Evolutionary conservation across 768 basidiomycete species (phyloP), one percentile per base, ranked within the genome.

Genomic region (Lentinula lateritia): DNA sequence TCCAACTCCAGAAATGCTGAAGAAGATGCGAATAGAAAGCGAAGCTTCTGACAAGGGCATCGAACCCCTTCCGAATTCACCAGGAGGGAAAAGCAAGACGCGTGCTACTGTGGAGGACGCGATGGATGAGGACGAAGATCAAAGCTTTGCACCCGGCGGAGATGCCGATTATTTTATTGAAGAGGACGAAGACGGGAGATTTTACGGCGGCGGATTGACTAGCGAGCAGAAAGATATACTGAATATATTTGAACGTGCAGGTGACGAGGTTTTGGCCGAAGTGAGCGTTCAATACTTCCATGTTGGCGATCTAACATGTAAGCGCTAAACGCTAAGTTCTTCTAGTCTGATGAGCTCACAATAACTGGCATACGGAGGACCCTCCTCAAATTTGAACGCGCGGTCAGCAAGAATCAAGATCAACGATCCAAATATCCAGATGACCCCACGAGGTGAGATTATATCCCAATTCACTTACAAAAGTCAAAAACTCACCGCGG

Each of bases 391-490:
- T 89, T 99, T 67, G 95, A 98, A 74, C 84, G 93, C 45, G 87
- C 92, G 1, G 88, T 90, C 20, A 88, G 92, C 72, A 98, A 95
- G 76, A 99, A 99, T 72, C 92, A 95, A 68, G 94, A 95, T 71
- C 89, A 96, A 70, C 82, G 97, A 35, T 95, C 94, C n/a, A 97
- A 97, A 73, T 92, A 92, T 71, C 90, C 93, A 0, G 83, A 92
- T 62, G 93, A 98, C 66, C 95, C 95, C 2, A 83, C 93, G 48
- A 97, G 90, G 95, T 95, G 65, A 62, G 35, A 50, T 32, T 52
- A 58, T 45, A 6, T 50, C 32, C 61, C 38, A 53, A 62, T 52
- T 28, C 28, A 65, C 7, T 62, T 32, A 52, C 28, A 4, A 15
- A 35, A 12, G 3, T 28, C 16, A 34, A 46, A 12, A 59, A 36